Conservation (phyloP, 2,329 filamentous ascomycete genomes). For the Colletotrichum gloeosporioides region DNA sequence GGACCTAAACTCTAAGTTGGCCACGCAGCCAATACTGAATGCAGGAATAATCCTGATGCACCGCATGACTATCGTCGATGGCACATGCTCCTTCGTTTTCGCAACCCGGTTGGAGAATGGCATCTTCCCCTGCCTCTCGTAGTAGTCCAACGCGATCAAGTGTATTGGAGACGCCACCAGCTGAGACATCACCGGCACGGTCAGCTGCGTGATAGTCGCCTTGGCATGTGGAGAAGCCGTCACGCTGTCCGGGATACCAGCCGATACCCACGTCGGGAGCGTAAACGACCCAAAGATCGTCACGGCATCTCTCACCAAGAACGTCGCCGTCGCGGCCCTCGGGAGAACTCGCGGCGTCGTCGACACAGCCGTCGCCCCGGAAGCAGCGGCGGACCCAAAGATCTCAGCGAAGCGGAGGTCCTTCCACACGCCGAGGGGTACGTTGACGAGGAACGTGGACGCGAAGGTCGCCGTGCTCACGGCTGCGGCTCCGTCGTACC, state of each 20-base stretch:
- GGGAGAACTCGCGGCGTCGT: constrained; percentile 21
- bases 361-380: background rate
- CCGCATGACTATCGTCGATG: constrained; percentile 31
- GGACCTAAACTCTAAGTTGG: constrained; percentile 25
- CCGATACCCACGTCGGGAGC: constrained; percentile 29
- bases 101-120: constrained; percentile 22
- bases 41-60: constrained; percentile 34
- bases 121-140: constrained; percentile 26
- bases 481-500: constrained; percentile 26
- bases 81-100: constrained; percentile 26
- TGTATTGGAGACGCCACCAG: constrained; percentile 34
- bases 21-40: constrained; percentile 34
- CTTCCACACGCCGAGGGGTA: constrained; percentile 35
- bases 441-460: constrained; percentile 34
- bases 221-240: constrained; percentile 28
- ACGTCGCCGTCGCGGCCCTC: constrained; percentile 28
- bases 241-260: constrained; percentile 29
- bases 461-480: constrained; percentile 25
- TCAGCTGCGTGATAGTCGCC: constrained; percentile 30
- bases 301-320: constrained; percentile 33
- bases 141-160: constrained; percentile 25
- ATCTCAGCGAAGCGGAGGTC: constrained; percentile 34
- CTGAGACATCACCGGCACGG: constrained; percentile 34
- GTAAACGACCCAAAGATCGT: constrained; percentile 38
- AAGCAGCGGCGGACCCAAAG: constrained; percentile 25